Conservation (phyloP, 164 flowering plant species). For the Stephania cephalantha region DNA sequence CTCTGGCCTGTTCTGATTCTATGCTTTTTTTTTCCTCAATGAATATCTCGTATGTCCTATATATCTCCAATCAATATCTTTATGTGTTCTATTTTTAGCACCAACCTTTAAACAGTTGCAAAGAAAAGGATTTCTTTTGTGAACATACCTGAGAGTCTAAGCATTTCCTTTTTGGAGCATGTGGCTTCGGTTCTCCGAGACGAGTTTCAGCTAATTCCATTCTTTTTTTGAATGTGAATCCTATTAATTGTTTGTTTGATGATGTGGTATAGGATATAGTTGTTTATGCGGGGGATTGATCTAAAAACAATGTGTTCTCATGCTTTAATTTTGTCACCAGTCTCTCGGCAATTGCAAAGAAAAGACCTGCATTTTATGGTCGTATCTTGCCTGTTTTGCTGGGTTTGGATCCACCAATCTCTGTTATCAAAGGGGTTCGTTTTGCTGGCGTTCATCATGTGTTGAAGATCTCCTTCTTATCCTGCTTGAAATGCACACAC, state of each 20-base stretch:
- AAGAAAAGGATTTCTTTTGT: no score
- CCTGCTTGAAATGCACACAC: conserved; percentile 79
- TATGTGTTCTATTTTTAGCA: no score
- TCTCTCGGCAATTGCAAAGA: conserved; percentile 80
- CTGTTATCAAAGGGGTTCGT: conserved; percentile 47
- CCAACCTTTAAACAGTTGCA: no score
- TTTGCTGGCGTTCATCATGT: conserved; percentile 56
- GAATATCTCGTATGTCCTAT: no score
- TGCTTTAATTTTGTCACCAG: conserved; percentile 28
- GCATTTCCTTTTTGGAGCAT: not conserved
- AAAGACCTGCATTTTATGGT: conserved; percentile 92
- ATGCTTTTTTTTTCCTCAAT: no score
- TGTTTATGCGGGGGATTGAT: not conserved
- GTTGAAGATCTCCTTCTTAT: conserved; percentile 65
- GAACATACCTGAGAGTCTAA: not conserved
- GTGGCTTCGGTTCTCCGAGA: not conserved
- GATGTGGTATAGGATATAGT: not conserved
- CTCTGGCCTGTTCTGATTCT: no score
- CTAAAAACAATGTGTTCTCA: not conserved
- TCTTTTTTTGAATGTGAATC: not conserved
- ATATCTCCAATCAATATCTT: no score
- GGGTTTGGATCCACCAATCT: conserved; percentile 66
- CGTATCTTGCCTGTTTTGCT: conserved; percentile 92
- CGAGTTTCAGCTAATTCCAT: not conserved
- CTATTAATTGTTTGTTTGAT: not conserved